These are phyloP conservation scores for Raphanus hybrid DNA, from an alignment of 441 rosid genomes.

Conservation along the genomic window DNA sequence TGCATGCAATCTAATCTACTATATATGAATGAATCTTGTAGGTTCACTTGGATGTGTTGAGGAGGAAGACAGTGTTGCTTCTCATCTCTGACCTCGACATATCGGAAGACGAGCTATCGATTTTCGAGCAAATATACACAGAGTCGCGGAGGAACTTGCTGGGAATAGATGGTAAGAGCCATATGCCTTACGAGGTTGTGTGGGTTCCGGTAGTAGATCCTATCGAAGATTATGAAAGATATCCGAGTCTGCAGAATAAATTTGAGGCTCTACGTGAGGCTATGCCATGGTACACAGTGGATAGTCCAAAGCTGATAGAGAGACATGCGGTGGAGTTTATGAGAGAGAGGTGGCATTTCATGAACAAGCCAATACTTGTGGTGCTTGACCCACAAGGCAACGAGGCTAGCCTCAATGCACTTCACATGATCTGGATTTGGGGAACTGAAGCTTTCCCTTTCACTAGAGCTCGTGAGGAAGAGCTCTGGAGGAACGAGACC, in stretches of 20 bases:
- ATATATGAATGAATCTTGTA: conserved; percentile 22
- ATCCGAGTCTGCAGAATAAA: conserved; percentile 37
- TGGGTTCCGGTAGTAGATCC: conserved; percentile 78
- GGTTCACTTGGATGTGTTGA: conserved; percentile 70
- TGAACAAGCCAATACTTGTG: conserved; percentile 75
- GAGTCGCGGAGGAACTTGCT: conserved; percentile 54
- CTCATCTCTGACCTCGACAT: conserved; percentile 78
- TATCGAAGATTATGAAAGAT: conserved; percentile 46
- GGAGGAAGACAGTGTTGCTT: conserved; percentile 70
- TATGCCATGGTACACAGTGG: conserved; percentile 81
- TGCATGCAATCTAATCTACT: neutral
- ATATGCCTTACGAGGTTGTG: conserved; percentile 68
- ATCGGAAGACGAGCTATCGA: conserved; percentile 57
- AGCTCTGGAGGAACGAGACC: conserved; percentile 68
- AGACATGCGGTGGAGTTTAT: conserved; percentile 61
- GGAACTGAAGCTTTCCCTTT: conserved; percentile 80
- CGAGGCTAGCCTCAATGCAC: conserved; percentile 74
- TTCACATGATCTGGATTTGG: conserved; percentile 95
- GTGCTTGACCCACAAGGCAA: conserved; percentile 82
- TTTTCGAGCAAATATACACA: conserved; percentile 68
- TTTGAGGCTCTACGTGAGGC: conserved; percentile 50
- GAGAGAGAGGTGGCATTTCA: conserved; percentile 73
- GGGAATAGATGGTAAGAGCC: conserved; percentile 47
- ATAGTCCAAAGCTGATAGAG: conserved; percentile 63
- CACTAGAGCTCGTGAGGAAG: conserved; percentile 61